Conservation (phyloP, 2,329 filamentous ascomycete species). For the Epichloe gansuensis region DNA sequence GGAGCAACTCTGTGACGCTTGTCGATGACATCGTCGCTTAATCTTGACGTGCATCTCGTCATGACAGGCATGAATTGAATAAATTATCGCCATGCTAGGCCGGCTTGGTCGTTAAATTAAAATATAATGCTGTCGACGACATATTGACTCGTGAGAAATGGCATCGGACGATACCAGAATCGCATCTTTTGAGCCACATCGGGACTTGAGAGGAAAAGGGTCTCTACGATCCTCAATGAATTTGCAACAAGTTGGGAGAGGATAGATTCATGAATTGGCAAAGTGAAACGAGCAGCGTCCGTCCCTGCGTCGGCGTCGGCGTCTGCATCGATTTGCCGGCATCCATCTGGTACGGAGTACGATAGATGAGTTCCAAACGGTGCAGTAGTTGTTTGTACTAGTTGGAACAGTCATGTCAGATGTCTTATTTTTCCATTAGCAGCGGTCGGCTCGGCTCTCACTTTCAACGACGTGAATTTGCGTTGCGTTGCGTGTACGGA, state of each 20-base stretch:
- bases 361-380: neutral
- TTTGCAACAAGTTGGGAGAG: too few relatives aligned
- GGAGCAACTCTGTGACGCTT: too few relatives aligned
- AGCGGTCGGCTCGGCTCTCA: neutral
- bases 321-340: neutral
- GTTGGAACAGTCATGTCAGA: neutral
- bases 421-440: neutral
- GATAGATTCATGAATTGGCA: too few relatives aligned
- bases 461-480: too few relatives aligned
- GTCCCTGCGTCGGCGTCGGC: neutral
- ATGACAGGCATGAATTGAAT: too few relatives aligned
- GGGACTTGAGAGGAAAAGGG: neutral
- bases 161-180: neutral
- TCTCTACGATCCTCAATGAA: too few relatives aligned
- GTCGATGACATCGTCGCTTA: too few relatives aligned
- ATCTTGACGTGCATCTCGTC: too few relatives aligned
- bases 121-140: neutral
- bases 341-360: neutral
- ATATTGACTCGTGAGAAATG: neutral
- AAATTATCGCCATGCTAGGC: too few relatives aligned
- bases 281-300: neutral
- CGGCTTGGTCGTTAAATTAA: too few relatives aligned
- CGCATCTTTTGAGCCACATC: neutral
- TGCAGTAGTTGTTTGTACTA: neutral
- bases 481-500: too few relatives aligned